Evolutionary conservation across 257 asterid species (phyloP), one percentile per base, ranked within the genome.

Genomic region (Cynanchum wilfordii): DNA sequence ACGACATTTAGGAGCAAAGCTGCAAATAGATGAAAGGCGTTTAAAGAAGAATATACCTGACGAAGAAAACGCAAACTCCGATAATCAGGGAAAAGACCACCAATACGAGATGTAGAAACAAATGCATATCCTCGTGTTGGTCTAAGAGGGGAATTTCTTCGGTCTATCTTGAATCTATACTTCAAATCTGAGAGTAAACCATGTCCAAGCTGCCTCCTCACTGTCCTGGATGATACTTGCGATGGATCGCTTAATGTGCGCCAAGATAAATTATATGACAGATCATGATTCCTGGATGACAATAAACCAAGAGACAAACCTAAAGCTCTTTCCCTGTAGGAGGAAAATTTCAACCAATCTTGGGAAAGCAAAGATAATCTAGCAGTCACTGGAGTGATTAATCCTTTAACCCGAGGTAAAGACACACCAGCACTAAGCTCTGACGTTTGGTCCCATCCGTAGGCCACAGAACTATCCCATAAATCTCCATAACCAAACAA

Each of bases 171-270:
- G 80, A 87, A 90, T 1, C 84, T 60, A 79, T 95, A 95, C 82
- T 90, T 95, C 84, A 95, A 79, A 69, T 87, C 87, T 16, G 98
- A 95, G 70, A 85, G 63, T 81, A 92, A 84, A 81, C 83, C 83
- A 82, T 95, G 99, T 58, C 99, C 99, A 51, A 92, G 96, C 80
- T 92, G 99, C 81, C 96, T 89, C 88, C 99, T 95, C 79, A 92
- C 96, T 42, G 96, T 67, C 66, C 71, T 79, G 12, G 98, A 95
- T 67, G 99, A 77, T 91, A 88, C 82, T 79, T 95, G 99, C 27
- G 95, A 84, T 64, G 99, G 98, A 80, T 95, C 97, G 1, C 87
- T 85, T 75, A 95, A 83, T 44, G 87, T 86, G 56, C 97, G 91
- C 97, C 96, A 92, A n/a, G 91, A 84, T 29, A 95, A 88, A 82